Evolutionary conservation across 768 basidiomycete species (phyloP).

Genomic region (Lactarius evosmus): DNA sequence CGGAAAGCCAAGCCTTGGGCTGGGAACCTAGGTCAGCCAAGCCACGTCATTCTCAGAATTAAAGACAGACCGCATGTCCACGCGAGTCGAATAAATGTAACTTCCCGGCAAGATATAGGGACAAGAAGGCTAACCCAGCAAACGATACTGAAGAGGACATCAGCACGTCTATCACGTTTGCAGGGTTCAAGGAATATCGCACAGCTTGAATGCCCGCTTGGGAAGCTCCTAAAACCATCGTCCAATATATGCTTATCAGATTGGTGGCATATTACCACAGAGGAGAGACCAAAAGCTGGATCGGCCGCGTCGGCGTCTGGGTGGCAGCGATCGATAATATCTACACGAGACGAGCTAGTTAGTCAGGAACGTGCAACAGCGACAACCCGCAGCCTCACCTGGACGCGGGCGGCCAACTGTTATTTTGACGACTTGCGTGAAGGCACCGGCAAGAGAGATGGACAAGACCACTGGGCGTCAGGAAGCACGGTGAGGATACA

Average conservation of each 20-base stretch:
- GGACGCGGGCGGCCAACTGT: conserved; percentile 90
- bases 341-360: conserved; percentile 33
- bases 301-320: conserved; percentile 63
- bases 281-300: conserved; percentile 67
- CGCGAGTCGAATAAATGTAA: conserved; percentile 82
- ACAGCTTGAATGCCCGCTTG: conserved; percentile 89
- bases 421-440: conserved; percentile 84
- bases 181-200: conserved; percentile 33
- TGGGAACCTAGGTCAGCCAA: conserved; percentile 17
- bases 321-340: conserved; percentile 68
- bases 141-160: conserved; percentile 65
- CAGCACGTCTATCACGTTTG: conserved; percentile 4
- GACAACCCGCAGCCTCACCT: conserved; percentile 41
- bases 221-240: conserved; percentile 92
- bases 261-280: conserved; percentile 78
- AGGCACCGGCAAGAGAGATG: conserved; percentile 69
- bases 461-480: conserved; percentile 58
- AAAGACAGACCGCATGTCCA: conserved; percentile 60
- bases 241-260: conserved; percentile 51
- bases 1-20: conserved; percentile 76
- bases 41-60: neutral
- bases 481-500: conserved; percentile 8
- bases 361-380: neutral
- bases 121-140: conserved; percentile 85
- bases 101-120: conserved; percentile 89